Conservation (phyloP, 2,329 filamentous ascomycete genomes). For the Cadophora malorum region DNA sequence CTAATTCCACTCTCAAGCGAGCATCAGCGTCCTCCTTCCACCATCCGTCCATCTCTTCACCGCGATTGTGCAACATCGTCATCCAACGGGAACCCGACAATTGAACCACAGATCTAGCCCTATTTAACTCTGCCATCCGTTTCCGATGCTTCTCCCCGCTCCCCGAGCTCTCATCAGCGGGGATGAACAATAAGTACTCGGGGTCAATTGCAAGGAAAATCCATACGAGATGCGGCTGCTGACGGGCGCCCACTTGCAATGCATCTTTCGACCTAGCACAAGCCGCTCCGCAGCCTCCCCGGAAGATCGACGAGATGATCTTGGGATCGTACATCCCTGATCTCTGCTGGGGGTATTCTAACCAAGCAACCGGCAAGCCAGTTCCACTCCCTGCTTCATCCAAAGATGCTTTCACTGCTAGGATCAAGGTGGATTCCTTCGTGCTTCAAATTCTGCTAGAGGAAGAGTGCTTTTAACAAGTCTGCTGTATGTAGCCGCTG, state of each 20-base stretch:
- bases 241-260: conserved; percentile 12
- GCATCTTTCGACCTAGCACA: conserved; percentile 7
- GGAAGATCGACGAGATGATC: conserved; percentile 18
- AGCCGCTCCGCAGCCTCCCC: background rate
- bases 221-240: conserved; percentile 15
- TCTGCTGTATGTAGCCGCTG: conserved; percentile 33
- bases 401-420: conserved; percentile 15
- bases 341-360: background rate
- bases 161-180: conserved; percentile 12
- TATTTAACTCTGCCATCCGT: background rate
- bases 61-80: conserved; percentile 8
- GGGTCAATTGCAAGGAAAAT: background rate
- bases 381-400: conserved; percentile 8
- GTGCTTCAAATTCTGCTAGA: conserved; percentile 19
- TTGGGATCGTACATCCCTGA: background rate
- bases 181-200: conserved; percentile 18
- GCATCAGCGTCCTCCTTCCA: background rate
- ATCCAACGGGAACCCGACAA: conserved; percentile 10
- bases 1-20: background rate
- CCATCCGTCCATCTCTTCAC: background rate
- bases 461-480: conserved; percentile 22
- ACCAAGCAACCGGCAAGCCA: conserved; percentile 6
- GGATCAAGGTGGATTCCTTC: conserved; percentile 5
- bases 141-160: conserved; percentile 6
- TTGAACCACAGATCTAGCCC: conserved; percentile 9